Conservation (phyloP, 192 early-diverging fungal genomes). For the Phlyctochytrium planicorne region DNA sequence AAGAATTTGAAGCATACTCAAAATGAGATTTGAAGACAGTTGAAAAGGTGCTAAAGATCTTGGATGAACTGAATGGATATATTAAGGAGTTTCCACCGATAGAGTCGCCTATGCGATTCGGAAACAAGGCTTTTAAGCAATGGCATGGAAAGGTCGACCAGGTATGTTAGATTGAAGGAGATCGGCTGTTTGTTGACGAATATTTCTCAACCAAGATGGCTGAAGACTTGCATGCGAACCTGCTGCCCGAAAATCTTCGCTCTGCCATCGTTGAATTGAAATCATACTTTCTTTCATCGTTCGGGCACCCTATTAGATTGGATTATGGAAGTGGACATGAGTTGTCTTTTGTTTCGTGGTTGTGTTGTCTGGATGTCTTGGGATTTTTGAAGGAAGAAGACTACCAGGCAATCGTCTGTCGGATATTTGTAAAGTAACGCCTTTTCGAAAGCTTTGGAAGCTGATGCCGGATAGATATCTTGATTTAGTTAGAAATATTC, state of each 20-base stretch:
- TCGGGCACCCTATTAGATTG: slow-evolving; percentile 88
- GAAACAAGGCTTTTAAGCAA: slow-evolving; percentile 85
- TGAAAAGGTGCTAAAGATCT: slow-evolving; percentile 51
- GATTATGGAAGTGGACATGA: slow-evolving; percentile 99
- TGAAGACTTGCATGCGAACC: neutral
- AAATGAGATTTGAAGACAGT: slow-evolving; percentile 33
- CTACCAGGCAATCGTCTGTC: slow-evolving; percentile 67
- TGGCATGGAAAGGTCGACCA: slow-evolving; percentile 65
- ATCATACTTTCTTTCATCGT: slow-evolving; percentile 68
- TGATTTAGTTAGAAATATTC: slow-evolving; percentile 73
- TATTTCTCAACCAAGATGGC: neutral
- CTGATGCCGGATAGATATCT: slow-evolving; percentile 60
- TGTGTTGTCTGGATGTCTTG: slow-evolving; percentile 71
- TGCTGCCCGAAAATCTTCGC: neutral
- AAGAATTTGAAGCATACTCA: no score
- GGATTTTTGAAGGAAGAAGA: slow-evolving; percentile 63
- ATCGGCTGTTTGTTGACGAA: neutral
- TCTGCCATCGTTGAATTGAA: slow-evolving; percentile 68
- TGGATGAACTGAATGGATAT: slow-evolving; percentile 68
- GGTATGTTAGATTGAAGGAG: slow-evolving; percentile 26
- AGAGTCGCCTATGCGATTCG: slow-evolving; percentile 75
- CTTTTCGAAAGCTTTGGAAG: slow-evolving; percentile 3
- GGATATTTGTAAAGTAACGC: slow-evolving; percentile 63
- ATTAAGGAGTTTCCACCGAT: slow-evolving; percentile 77
- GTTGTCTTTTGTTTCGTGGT: slow-evolving; percentile 81